phyloP scores from a whole-genome alignment of 2,329 filamentous ascomycete genomes.

The Colletotrichum viniferum region DNA sequence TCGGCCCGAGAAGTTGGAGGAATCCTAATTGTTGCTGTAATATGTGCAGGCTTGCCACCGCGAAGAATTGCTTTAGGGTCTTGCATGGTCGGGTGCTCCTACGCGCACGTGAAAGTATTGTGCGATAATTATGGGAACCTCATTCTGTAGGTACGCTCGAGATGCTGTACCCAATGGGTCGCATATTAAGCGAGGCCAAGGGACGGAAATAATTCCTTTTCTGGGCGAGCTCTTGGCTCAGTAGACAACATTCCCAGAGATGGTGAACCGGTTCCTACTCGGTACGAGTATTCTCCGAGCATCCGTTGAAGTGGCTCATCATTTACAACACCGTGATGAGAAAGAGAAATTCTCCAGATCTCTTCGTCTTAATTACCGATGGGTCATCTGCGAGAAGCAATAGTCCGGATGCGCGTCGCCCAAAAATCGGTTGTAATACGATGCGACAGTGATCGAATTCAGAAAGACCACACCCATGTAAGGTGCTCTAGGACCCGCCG shows the following conservation, averaged over 20 bases:
- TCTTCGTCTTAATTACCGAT: no score
- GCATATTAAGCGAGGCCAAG: not conserved
- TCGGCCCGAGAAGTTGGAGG: not conserved
- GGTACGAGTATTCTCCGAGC: not conserved
- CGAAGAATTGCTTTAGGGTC: not conserved
- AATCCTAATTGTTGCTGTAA: not conserved
- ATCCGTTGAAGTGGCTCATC: not conserved
- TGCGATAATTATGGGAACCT: not conserved
- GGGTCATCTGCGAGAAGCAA: not conserved
- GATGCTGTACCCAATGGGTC: not conserved
- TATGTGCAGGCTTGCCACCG: not conserved
- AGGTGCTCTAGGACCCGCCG: accelerated
- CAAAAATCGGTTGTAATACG: not conserved
- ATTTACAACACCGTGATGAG: not conserved
- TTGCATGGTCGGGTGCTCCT: not conserved
- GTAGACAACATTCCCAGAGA: not conserved
- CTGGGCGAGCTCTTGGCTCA: not conserved
- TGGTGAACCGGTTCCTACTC: not conserved
- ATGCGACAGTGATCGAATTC: not conserved
- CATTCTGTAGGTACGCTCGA: not conserved
- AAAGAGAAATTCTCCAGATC: not conserved
- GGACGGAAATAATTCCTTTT: not conserved
- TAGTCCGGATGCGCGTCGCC: not conserved
- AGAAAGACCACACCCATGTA: not conserved
- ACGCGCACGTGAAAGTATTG: not conserved